Conservation (phyloP, 1,284 basidiomycete species). For the Microstroma glucosiphilum region DNA sequence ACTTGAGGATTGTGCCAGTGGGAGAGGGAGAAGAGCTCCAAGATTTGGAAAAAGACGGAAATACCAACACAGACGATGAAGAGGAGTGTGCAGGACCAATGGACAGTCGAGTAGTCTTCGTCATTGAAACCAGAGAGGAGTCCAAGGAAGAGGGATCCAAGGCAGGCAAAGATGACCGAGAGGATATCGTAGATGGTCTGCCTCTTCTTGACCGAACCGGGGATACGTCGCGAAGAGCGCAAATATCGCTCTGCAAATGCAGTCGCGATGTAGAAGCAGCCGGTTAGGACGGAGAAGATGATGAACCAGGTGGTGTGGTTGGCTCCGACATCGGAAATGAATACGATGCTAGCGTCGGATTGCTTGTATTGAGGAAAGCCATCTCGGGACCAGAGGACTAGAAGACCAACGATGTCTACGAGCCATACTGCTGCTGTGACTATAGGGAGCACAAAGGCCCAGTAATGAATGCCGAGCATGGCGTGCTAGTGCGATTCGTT, state of each 20-base stretch:
- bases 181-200: constrained; percentile 52
- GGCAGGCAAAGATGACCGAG: constrained; percentile 53
- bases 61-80: constrained; percentile 55
- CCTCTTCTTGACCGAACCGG: constrained; percentile 52
- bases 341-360: constrained; percentile 52
- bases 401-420: constrained; percentile 40
- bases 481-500: not conserved
- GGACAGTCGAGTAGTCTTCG: constrained; percentile 52
- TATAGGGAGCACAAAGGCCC: constrained; percentile 30
- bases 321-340: constrained; percentile 55
- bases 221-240: constrained; percentile 55
- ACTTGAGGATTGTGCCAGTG: constrained; percentile 51
- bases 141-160: constrained; percentile 53
- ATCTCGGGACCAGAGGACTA: constrained; percentile 51
- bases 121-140: constrained; percentile 52
- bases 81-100: constrained; percentile 55
- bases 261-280: constrained; percentile 49
- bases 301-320: constrained; percentile 44
- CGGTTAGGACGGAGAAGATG: constrained; percentile 29
- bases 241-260: constrained; percentile 55
- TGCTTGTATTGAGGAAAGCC: constrained; percentile 51
- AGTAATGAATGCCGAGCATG: constrained; percentile 27
- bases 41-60: constrained; percentile 55
- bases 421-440: constrained; percentile 30
- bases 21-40: constrained; percentile 52